Percentiles rank a stretch among this genome's conserved stretches.
Conservation (phyloP, 306 rosid species). For the Citrullus mucosospermus region DNA sequence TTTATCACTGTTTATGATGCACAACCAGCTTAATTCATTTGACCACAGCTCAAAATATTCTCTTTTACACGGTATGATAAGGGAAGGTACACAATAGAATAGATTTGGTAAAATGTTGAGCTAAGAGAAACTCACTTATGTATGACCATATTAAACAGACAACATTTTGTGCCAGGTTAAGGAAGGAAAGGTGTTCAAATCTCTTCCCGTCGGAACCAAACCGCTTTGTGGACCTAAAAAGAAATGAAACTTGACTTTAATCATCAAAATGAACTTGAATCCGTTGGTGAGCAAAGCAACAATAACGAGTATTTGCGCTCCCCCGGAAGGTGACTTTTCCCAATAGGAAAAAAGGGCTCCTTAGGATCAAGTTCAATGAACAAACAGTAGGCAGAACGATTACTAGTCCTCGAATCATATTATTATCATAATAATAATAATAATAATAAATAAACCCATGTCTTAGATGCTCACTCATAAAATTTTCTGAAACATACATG, state of each 20-base stretch:
- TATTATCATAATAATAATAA: not conserved
- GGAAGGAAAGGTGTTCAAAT: slow-evolving; percentile 82
- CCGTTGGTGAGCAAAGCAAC: not conserved
- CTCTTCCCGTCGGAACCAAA: slow-evolving; percentile 65
- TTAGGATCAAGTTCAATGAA: not conserved
- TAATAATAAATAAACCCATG: not conserved
- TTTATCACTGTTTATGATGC: slow-evolving; percentile 50
- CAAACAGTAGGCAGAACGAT: not conserved
- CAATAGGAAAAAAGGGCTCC: not conserved
- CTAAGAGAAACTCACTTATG: slow-evolving; percentile 46
- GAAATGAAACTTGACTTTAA: not conserved
- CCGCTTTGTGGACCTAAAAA: slow-evolving; percentile 78
- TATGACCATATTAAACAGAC: slow-evolving; percentile 92
- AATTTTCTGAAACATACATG: not conserved
- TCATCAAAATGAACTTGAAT: not conserved
- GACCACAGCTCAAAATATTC: not conserved
- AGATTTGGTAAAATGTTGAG: not conserved
- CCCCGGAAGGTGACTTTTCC: not conserved
- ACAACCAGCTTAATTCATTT: not conserved
- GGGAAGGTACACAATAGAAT: not conserved
- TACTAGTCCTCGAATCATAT: not conserved
- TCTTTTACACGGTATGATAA: not conserved
- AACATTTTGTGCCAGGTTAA: slow-evolving; percentile 83
- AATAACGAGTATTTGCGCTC: not conserved
- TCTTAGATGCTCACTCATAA: not conserved